These are phyloP conservation scores for Inosperma sp. DNA, from an alignment of 768 basidiomycete species.

Conservation along the genomic window DNA sequence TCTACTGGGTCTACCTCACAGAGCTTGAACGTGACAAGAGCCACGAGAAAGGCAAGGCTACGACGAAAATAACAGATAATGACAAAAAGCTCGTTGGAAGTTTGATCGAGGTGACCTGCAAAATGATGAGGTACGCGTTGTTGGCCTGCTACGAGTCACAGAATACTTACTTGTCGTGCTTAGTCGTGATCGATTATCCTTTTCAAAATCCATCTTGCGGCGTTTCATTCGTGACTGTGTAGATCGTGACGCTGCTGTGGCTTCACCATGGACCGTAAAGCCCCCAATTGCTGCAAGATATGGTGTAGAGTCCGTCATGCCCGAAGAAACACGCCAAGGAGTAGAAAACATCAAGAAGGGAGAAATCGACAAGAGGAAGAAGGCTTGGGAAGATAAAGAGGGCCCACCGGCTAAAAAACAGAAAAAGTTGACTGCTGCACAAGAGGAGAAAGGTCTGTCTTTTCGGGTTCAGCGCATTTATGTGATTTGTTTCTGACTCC, in stretches of 20 bases:
- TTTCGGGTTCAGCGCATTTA: constrained; percentile 8
- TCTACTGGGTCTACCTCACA: constrained; percentile 83
- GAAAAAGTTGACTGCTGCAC: constrained; percentile 68
- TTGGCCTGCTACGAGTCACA: background rate
- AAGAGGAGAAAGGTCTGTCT: constrained; percentile 66
- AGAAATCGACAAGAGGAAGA: constrained; percentile 91
- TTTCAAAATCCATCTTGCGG: constrained; percentile 95
- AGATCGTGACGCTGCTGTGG: constrained; percentile 85
- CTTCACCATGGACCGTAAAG: constrained; percentile 96
- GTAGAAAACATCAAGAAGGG: constrained; percentile 79
- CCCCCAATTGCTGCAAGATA: constrained; percentile 77
- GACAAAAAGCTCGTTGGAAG: constrained; percentile 68
- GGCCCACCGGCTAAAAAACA: constrained; percentile 78
- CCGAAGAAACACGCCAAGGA: constrained; percentile 73
- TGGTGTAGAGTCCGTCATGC: constrained; percentile 81
- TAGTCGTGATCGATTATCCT: constrained; percentile 92
- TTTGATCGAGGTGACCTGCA: constrained; percentile 77
- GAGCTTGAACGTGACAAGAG: constrained; percentile 71
- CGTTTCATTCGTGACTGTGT: constrained; percentile 96
- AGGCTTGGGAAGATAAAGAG: constrained; percentile 85
- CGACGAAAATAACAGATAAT: constrained; percentile 47
- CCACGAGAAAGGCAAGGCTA: constrained; percentile 52
- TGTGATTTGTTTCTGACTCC: constrained; percentile 22
- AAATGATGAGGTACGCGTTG: constrained; percentile 65
- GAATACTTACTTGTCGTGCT: constrained; percentile 7